These are phyloP conservation scores for Leishmania turanica DNA, from an alignment of 208 protist genomes.

Conservation along the genomic window DNA sequence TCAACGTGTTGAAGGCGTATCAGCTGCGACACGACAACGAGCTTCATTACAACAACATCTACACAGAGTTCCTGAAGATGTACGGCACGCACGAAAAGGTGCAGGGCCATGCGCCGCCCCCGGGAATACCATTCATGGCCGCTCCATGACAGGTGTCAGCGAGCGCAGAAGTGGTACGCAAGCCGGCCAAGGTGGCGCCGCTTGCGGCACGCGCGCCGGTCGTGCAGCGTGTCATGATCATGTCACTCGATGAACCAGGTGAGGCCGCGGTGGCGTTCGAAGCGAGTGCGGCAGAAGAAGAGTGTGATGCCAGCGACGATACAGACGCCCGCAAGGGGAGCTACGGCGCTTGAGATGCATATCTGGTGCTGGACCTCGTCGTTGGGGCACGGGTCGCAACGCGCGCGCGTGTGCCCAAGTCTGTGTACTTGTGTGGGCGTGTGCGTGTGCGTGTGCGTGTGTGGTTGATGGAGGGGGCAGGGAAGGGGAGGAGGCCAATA, in stretches of 20 bases:
- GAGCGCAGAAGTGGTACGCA: neutral
- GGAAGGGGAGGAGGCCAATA: neutral
- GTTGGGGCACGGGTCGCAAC: neutral
- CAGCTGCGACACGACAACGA: constrained; percentile 38
- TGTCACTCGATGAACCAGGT: neutral
- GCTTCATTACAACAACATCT: constrained; percentile 48
- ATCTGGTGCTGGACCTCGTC: neutral
- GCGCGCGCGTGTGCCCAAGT: neutral
- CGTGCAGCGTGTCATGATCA: neutral
- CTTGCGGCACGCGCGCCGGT: neutral
- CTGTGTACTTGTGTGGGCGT: neutral
- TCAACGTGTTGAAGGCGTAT: constrained; percentile 86
- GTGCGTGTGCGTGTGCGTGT: neutral
- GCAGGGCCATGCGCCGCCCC: constrained; percentile 14
- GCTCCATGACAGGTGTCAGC: neutral
- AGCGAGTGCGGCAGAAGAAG: neutral
- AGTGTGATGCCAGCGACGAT: constrained; percentile 20
- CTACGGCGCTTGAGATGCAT: constrained; percentile 34
- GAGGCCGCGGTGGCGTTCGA: neutral
- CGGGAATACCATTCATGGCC: neutral
- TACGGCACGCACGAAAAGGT: constrained; percentile 34
- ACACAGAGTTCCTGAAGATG: constrained; percentile 52
- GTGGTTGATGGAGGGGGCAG: neutral
- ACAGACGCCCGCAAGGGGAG: constrained; percentile 46
- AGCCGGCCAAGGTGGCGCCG: no score